A percentile compares a stretch with the other conserved stretches of the same genome.
phyloP scores from a whole-genome alignment of 129 eudicot species.

The Tagetes patula region DNA sequence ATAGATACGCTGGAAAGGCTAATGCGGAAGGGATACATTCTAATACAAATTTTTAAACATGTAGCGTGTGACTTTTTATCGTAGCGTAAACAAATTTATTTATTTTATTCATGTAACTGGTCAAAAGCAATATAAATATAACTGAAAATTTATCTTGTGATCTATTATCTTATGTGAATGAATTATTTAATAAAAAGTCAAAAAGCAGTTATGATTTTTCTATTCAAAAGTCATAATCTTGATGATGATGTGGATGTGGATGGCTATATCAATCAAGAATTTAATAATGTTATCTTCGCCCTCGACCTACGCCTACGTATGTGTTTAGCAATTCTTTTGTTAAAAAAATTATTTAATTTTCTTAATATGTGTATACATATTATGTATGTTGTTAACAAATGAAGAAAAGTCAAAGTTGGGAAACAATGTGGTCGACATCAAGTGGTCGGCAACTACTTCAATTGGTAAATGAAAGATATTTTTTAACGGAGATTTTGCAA shows the following conservation, averaged over 20 bases:
- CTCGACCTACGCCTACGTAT: conserved; percentile 18
- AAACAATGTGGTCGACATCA: conserved; percentile 23
- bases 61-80: no score
- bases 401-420: conserved; percentile 16
- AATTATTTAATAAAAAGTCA: background rate
- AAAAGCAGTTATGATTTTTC: background rate
- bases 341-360: background rate
- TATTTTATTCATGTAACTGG: no score
- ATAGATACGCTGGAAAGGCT: no score
- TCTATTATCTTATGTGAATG: no score
- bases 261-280: background rate
- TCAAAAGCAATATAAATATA: no score
- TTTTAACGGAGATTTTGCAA: background rate
- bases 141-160: no score
- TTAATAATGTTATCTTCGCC: conserved; percentile 13
- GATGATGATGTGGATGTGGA: conserved; percentile 19
- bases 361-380: background rate
- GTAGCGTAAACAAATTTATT: no score
- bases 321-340: conserved; percentile 1
- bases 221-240: conserved; percentile 21
- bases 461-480: conserved; percentile 1
- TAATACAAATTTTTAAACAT: no score
- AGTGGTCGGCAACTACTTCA: conserved; percentile 16
- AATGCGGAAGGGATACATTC: no score
- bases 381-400: background rate